Evolutionary conservation across 2,329 filamentous ascomycete genomes (phyloP), one percentile per base, ranked within the genome.

Genomic region (Chaetomium sp.): DNA sequence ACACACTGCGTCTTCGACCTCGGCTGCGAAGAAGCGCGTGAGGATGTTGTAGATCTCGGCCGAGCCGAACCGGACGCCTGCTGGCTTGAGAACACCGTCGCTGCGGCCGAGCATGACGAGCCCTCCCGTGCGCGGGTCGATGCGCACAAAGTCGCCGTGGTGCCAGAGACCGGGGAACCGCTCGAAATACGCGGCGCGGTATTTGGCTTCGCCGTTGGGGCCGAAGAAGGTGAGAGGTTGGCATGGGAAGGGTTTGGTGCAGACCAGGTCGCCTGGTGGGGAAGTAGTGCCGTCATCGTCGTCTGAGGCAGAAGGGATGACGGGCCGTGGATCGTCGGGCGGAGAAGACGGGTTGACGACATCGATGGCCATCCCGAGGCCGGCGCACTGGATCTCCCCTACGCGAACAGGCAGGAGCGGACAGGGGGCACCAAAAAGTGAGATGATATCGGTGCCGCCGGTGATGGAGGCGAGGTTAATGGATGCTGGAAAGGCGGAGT

Each of bases 31-130:
- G 71, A 91, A 87, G 62, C 88, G 84, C 1, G 94, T 81, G 34
- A 97, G 74, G n/a, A 96, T 79, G 68, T 96, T 96, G 72, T 97
- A 97, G 19, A 99, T 96, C 75, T 99, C 94, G 0, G 92, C 91
- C 36, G 86, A 91, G 4, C 92, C 92, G 67, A 99, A 97, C 0
- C 92, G 79, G 14, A 99, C 90, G 2, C 94, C 94, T 0, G 87
- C 83, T 0, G 94, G 94, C 69, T 99, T 99, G 11, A 99, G 74
- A 5, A 97, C 89, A 4, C 94, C 94, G 65, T 99, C 92, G 51
- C 88, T 94, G 33, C 92, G 82, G 2, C 94, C 92, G 0, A 97
- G 80, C 92, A 97, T 97, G 62, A 90, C 79, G 8, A 97, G 74
- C 0, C 91, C 89, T 0, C 44, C 54, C 4, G 89, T 94, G 12